These are phyloP conservation scores for Aspergillus alliaceus DNA, from an alignment of 2,329 filamentous ascomycete genomes.

Conservation along the genomic window DNA sequence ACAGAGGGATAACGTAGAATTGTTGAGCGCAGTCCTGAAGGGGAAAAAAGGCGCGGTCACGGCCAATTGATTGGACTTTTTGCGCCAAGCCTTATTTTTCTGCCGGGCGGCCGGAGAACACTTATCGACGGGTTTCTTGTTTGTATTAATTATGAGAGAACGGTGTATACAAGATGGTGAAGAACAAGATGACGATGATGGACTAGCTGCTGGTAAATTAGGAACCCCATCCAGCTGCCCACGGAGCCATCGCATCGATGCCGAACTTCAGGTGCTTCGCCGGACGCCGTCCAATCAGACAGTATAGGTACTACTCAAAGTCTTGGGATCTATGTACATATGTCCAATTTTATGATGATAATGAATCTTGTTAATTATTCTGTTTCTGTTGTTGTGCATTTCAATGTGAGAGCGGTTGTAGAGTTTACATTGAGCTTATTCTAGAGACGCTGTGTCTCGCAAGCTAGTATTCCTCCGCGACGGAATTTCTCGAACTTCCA, in stretches of 20 bases:
- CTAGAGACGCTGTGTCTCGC: conserved; percentile 66
- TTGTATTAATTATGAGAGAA: background rate
- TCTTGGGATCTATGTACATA: conserved; percentile 36
- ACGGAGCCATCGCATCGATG: background rate
- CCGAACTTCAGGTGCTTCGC: conserved; percentile 20
- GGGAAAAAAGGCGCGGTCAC: conserved; percentile 8
- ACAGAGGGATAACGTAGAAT: conserved; percentile 6
- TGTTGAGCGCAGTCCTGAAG: background rate
- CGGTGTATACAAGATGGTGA: background rate
- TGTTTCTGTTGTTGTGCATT: background rate
- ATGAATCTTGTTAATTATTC: background rate
- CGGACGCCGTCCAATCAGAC: conserved; percentile 29
- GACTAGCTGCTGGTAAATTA: background rate
- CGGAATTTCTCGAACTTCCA: conserved; percentile 73
- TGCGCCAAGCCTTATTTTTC: conserved; percentile 30
- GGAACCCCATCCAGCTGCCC: background rate
- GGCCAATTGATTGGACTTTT: conserved; percentile 9
- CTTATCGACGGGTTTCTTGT: background rate
- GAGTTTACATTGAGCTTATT: conserved; percentile 45
- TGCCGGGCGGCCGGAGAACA: conserved; percentile 33
- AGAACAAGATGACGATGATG: background rate
- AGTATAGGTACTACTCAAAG: conserved; percentile 18
- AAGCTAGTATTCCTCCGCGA: conserved; percentile 57
- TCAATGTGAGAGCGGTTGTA: background rate
- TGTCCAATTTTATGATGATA: conserved; percentile 16